These are phyloP conservation scores for Fremontodendron californicum DNA, from an alignment of 345 rosid genomes.

Conservation along the genomic window DNA sequence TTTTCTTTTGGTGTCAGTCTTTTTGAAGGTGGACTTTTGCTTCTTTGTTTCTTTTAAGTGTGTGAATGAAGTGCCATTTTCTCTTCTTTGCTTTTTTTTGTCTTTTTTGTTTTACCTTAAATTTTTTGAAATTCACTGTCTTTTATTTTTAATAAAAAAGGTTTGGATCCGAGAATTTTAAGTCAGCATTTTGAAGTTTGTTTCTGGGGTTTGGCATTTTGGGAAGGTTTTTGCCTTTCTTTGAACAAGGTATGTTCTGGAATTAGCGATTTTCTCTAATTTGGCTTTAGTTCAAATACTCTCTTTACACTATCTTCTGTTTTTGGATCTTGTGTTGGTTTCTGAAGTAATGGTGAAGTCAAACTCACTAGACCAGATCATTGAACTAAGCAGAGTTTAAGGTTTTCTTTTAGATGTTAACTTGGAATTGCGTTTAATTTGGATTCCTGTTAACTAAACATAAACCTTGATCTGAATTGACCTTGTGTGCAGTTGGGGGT, in stretches of 20 bases:
- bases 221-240: slow-evolving; percentile 15
- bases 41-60: slow-evolving; percentile 16
- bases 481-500: background rate
- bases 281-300: slow-evolving; percentile 11
- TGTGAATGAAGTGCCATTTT: slow-evolving; percentile 17
- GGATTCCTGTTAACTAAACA: background rate
- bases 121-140: slow-evolving; percentile 17
- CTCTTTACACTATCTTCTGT: slow-evolving; percentile 4
- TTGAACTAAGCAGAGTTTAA: slow-evolving; percentile 7
- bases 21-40: slow-evolving; percentile 16
- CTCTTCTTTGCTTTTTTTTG: slow-evolving; percentile 16
- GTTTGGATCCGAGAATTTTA: slow-evolving; percentile 41
- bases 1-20: slow-evolving; percentile 16
- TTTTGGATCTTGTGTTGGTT: slow-evolving; percentile 31
- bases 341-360: slow-evolving; percentile 10
- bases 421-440: background rate
- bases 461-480: slow-evolving; percentile 3
- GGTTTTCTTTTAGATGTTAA: background rate
- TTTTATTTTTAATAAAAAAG: slow-evolving; percentile 6
- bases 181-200: slow-evolving; percentile 20
- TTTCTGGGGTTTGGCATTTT: slow-evolving; percentile 21
- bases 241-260: slow-evolving; percentile 32
- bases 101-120: slow-evolving; percentile 25
- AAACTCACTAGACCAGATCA: slow-evolving; percentile 13
- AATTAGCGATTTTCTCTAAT: slow-evolving; percentile 10